Evolutionary conservation across 495 filamentous ascomycete genomes (phyloP).

Genomic region (Hypoxylon subgilvum): DNA sequence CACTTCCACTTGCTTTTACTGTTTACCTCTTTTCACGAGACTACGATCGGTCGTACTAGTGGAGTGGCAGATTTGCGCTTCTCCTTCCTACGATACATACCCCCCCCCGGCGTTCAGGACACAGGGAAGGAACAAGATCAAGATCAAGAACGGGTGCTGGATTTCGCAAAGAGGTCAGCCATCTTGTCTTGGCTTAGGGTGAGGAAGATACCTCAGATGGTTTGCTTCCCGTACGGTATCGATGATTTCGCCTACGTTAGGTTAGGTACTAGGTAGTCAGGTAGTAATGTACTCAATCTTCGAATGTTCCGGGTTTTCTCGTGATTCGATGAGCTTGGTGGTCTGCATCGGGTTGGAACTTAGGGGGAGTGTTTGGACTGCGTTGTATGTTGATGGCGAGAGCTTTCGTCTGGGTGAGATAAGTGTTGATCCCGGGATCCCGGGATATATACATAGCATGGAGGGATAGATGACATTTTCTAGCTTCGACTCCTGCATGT

Average conservation of each 20-base stretch:
- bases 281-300: constrained; percentile 19
- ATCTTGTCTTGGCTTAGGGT: constrained; percentile 27
- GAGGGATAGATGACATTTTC: too few species aligned
- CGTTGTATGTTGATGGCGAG: too few species aligned
- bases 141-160: constrained; percentile 12
- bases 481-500: too few species aligned
- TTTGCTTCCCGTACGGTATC: neutral
- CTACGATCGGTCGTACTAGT: constrained; percentile 7
- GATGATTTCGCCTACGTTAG: constrained; percentile 12
- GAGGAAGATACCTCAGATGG: constrained; percentile 29
- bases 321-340: too few species aligned
- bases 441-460: too few species aligned
- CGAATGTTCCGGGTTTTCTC: too few species aligned
- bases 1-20: neutral
- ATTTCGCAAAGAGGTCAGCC: neutral
- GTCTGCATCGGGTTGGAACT: too few species aligned
- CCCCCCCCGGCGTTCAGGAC: constrained; percentile 28
- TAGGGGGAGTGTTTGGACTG: too few species aligned
- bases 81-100: constrained; percentile 32
- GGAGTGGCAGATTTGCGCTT: constrained; percentile 5
- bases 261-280: constrained; percentile 14
- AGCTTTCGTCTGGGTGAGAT: too few species aligned
- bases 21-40: constrained; percentile 14
- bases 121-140: too few species aligned
- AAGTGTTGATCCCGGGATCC: too few species aligned